phyloP scores from a whole-genome alignment of 139 green algal genomes.

The Eudorina sp. region DNA sequence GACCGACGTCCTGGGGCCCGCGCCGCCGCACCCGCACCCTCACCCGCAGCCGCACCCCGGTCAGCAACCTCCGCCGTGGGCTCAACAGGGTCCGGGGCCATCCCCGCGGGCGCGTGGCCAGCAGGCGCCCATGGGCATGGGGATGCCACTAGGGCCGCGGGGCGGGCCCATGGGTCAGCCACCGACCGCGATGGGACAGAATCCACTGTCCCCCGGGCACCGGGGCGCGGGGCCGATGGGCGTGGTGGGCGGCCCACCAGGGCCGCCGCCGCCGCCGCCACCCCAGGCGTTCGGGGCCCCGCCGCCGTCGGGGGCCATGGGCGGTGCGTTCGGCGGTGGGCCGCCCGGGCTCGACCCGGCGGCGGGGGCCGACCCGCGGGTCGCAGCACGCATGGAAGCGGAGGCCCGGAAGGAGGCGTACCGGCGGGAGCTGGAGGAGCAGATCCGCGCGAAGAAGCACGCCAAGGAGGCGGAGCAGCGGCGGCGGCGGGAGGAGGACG shows the following conservation, averaged over 20 bases:
- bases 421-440: slow-evolving; percentile 56
- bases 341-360: not conserved
- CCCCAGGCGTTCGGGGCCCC: not conserved
- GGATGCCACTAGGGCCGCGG: not conserved
- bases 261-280: not conserved
- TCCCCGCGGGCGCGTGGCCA: not conserved
- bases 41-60: not conserved
- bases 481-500: slow-evolving; percentile 32
- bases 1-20: not conserved
- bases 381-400: slow-evolving; percentile 10
- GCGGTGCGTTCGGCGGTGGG: not conserved
- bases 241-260: not conserved
- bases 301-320: not conserved
- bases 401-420: slow-evolving; percentile 50
- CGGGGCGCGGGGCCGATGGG: not conserved
- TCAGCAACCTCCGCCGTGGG: not conserved
- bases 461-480: slow-evolving; percentile 39
- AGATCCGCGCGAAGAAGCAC: slow-evolving; percentile 29
- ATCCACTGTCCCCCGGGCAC: too few relatives aligned
- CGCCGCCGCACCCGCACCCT: not conserved
- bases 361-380: not conserved
- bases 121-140: not conserved
- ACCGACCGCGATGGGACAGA: too few relatives aligned
- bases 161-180: not conserved
- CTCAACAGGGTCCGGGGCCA: too few relatives aligned